phyloP scores from a whole-genome alignment of 2,329 filamentous ascomycete genomes.

The Davidsoniella australis region DNA sequence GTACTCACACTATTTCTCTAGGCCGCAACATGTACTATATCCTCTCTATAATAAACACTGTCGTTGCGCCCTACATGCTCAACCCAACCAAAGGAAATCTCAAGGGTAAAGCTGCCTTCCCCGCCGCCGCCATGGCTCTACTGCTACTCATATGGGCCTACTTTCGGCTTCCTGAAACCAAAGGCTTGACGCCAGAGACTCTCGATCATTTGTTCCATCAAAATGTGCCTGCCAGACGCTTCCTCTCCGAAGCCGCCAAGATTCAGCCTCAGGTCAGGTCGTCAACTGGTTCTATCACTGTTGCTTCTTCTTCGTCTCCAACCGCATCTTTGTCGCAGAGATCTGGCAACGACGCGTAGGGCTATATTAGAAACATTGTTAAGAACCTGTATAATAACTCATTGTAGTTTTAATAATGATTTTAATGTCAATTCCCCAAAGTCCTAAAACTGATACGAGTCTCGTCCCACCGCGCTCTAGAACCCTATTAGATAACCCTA shows the following conservation, averaged over 20 bases:
- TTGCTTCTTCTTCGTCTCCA: too few species aligned
- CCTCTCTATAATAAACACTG: constrained; percentile 17
- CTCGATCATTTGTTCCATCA: constrained; percentile 21
- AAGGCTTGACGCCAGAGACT: constrained; percentile 20
- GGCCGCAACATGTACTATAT: constrained; percentile 22
- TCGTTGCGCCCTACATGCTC: constrained; percentile 20
- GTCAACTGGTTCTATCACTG: too few species aligned
- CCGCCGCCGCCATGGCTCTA: constrained; percentile 8
- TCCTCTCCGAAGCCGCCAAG: constrained; percentile 16
- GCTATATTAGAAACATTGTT: too few species aligned
- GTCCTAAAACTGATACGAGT: too few species aligned
- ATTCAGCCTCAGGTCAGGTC: too few species aligned
- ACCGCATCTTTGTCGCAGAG: too few species aligned
- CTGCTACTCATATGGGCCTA: constrained; percentile 18
- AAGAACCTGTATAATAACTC: too few species aligned
- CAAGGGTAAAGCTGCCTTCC: constrained; percentile 22
- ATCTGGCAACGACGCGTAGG: too few species aligned
- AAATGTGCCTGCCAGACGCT: constrained; percentile 18
- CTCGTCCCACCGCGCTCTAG: too few species aligned
- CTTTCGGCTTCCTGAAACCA: constrained; percentile 21
- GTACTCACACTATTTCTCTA: constrained; percentile 27
- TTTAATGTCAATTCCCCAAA: too few species aligned
- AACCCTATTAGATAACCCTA: too few species aligned
- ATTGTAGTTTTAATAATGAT: too few species aligned
- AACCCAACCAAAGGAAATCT: constrained; percentile 21